These are phyloP conservation scores for Penicillium silybi DNA, from an alignment of 495 filamentous ascomycete genomes.

Conservation along the genomic window DNA sequence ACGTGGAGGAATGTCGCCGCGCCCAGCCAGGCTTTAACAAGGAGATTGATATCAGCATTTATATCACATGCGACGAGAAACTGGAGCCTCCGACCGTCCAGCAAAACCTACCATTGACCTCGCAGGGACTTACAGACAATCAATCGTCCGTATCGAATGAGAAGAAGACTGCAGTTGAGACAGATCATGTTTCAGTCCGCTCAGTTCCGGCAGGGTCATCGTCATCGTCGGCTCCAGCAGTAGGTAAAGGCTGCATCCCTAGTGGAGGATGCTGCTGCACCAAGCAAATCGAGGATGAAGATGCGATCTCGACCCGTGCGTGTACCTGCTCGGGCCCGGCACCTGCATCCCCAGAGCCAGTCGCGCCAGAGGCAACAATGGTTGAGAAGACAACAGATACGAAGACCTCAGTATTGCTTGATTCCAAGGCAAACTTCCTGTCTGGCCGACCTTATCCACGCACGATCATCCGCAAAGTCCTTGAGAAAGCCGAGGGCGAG, in stretches of 20 bases:
- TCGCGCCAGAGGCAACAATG: background rate
- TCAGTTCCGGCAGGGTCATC: conserved; percentile 13
- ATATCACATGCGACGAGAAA: conserved; percentile 56
- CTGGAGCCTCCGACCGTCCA: conserved; percentile 20
- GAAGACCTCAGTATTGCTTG: background rate
- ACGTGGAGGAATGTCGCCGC: conserved; percentile 37
- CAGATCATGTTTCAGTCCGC: conserved; percentile 20
- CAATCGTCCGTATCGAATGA: background rate
- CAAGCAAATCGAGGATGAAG: conserved; percentile 46
- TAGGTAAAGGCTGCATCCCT: conserved; percentile 26
- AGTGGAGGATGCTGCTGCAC: conserved; percentile 52
- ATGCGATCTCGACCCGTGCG: conserved; percentile 25
- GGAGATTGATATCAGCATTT: conserved; percentile 53
- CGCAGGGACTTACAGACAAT: background rate
- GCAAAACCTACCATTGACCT: background rate
- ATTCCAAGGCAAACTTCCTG: conserved; percentile 7
- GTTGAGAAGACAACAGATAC: background rate
- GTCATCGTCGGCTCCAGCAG: background rate
- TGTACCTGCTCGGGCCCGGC: conserved; percentile 30
- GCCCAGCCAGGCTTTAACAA: conserved; percentile 28
- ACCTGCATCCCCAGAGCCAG: conserved; percentile 2
- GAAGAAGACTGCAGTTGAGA: conserved; percentile 4
- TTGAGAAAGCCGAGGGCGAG: conserved; percentile 78
- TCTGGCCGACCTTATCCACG: conserved; percentile 42
- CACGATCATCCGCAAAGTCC: conserved; percentile 46